Evolutionary conservation across 371 early-diverging fungal species (phyloP), one percentile per base, ranked within the genome.

Genomic region (Blakeslea trispora): DNA sequence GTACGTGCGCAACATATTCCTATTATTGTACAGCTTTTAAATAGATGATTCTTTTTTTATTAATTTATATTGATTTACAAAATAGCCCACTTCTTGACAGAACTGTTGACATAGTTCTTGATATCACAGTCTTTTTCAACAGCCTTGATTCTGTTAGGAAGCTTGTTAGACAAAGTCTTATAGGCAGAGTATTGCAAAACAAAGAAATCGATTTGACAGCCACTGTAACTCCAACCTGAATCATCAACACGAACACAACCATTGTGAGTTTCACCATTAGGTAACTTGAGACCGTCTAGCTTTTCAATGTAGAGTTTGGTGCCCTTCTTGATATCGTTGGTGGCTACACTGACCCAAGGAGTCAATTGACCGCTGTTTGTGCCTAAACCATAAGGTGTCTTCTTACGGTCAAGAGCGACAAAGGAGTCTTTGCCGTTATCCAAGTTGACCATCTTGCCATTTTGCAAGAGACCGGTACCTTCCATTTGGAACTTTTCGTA

Each of bases 241-340:
- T 79, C 79, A 56, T 75, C 75, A n/a, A 75, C 79, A 31, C 71
- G 60, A 22, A 79, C 64, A 61, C 79, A 79, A 35, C 79, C 79
- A 54, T 79, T 79, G 58, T 79, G 79, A 22, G 55, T 63, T 55
- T 74, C 67, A 46, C 54, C 68, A 43, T 66, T 64, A 24, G 79
- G 79, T 22, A 79, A 50, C 2, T 57, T 56, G 62, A 75, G 70
- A 15, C 75, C 79, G 21, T 65, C 67, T 14, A 79, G 53, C 9
- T 55, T 37, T 32, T 75, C 74, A 32, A 79, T 69, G 18, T 55
- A 79, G 46, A 79, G 63, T 64, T 72, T 81, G 55, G 77, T 72
- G 10, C 69, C 71, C 59, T 68, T 71, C 53, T 72, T 68, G 46
- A 72, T 48, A 59, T 72, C 76, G 34, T 75, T 75, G 23, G 71